A percentile compares a stretch with the other conserved stretches of the same genome.
phyloP scores from a whole-genome alignment of 306 rosid species.

The Rubus idaeus region DNA sequence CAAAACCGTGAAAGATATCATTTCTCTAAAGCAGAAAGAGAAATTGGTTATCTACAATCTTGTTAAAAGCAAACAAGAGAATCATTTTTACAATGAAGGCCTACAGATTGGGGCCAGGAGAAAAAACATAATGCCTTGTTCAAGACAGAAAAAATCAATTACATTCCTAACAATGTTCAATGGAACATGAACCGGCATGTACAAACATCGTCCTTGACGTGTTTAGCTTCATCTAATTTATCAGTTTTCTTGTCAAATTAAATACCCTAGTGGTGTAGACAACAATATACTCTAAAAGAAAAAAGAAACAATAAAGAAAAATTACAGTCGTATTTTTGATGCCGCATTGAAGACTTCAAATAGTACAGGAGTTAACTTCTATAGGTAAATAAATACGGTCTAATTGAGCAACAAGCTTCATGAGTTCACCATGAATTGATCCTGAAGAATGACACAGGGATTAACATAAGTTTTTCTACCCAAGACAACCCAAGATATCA shows the following conservation, averaged over 20 bases:
- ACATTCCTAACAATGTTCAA: slow-evolving; percentile 15
- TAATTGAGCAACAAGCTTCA: not conserved
- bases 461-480: not conserved
- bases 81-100: slow-evolving; percentile 2
- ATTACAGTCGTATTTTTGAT: not conserved
- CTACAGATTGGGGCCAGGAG: not conserved
- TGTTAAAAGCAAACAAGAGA: not conserved
- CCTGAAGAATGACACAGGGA: slow-evolving; percentile 11
- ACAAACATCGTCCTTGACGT: slow-evolving; percentile 14
- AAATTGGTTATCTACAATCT: not conserved
- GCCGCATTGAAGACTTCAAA: slow-evolving; percentile 6
- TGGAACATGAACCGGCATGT: not conserved
- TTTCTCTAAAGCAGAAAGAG: not conserved
- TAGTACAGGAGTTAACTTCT: slow-evolving; percentile 13
- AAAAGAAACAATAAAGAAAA: not conserved
- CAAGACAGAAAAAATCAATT: not conserved
- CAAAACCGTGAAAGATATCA: not conserved
- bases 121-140: not conserved
- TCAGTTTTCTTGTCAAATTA: slow-evolving; percentile 16
- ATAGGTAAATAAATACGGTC: not conserved
- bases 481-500: no score
- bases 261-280: slow-evolving; percentile 13
- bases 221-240: slow-evolving; percentile 19
- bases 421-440: slow-evolving; percentile 2
- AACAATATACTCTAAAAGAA: slow-evolving; percentile 3